Conservation (phyloP, 257 asterid genomes). For the Solanum piurae region DNA sequence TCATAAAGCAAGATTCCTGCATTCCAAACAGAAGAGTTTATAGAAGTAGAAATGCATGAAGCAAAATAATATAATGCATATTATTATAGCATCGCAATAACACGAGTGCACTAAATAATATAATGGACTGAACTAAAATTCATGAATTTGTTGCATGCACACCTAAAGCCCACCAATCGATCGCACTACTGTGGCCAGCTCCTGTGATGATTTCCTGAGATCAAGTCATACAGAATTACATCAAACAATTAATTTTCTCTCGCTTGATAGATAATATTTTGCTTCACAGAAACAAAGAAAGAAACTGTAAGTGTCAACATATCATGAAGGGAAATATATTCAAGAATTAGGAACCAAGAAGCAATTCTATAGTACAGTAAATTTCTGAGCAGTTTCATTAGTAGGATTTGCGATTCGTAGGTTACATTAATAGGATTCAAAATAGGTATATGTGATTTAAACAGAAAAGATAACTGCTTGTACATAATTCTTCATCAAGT, state of each 20-base stretch:
- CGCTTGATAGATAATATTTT: not conserved
- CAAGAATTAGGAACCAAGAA: not conserved
- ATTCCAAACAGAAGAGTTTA: not conserved
- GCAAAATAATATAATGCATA: not conserved
- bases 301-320: not conserved
- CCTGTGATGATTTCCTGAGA: conserved; percentile 94
- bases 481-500: not conserved
- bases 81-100: not conserved
- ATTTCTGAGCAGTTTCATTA: not conserved
- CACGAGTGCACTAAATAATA: not conserved
- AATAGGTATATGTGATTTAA: not conserved
- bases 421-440: not conserved
- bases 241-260: not conserved
- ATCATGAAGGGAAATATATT: not conserved
- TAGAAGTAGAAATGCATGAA: not conserved
- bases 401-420: not conserved
- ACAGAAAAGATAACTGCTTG: not conserved
- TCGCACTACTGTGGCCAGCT: conserved; percentile 87
- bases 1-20: conserved; percentile 85
- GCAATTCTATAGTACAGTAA: not conserved
- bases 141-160: not conserved
- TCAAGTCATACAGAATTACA: conserved; percentile 7
- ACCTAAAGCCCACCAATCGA: conserved; percentile 99
- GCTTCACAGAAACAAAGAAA: not conserved
- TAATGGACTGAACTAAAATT: not conserved